These are phyloP conservation scores for Knoxia roxburghii DNA, from an alignment of 257 asterid genomes.

Conservation along the genomic window DNA sequence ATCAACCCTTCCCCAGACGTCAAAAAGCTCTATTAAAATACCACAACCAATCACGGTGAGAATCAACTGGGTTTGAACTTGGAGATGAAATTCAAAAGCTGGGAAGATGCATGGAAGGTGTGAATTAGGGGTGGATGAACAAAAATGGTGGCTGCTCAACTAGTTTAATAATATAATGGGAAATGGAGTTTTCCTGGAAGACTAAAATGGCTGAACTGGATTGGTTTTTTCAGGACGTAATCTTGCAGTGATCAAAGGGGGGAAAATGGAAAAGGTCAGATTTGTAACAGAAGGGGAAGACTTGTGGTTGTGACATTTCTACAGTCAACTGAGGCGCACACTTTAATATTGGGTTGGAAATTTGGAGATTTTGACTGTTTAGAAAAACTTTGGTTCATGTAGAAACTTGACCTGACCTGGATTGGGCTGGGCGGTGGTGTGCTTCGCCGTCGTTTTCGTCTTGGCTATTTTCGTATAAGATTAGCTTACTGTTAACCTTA, in stretches of 20 bases:
- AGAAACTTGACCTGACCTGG: too few species aligned
- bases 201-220: conserved; percentile 1
- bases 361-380: conserved; percentile 5
- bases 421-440: too few species aligned
- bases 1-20: conserved; percentile 17
- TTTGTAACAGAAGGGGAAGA: conserved; percentile 18
- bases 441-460: too few species aligned
- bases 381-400: too few species aligned
- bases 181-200: too few species aligned
- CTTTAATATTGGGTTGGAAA: conserved; percentile 4
- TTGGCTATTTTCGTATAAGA: too few species aligned
- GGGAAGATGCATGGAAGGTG: conserved; percentile 10
- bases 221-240: neutral
- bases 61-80: too few species aligned
- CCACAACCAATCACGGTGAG: too few species aligned
- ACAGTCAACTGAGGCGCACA: conserved; percentile 8
- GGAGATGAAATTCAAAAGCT: neutral
- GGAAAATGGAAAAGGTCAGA: conserved; percentile 1
- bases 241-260: conserved; percentile 23
- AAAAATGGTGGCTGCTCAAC: neutral
- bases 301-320: conserved; percentile 8
- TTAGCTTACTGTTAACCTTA: too few species aligned
- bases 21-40: conserved; percentile 2
- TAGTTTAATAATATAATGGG: too few species aligned
- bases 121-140: too few species aligned